Percentiles rank a stretch among this genome's conserved stretches.
phyloP scores from a whole-genome alignment of 805 yeast genomes.

The Schwanniomyces pseudopolymorphus region DNA sequence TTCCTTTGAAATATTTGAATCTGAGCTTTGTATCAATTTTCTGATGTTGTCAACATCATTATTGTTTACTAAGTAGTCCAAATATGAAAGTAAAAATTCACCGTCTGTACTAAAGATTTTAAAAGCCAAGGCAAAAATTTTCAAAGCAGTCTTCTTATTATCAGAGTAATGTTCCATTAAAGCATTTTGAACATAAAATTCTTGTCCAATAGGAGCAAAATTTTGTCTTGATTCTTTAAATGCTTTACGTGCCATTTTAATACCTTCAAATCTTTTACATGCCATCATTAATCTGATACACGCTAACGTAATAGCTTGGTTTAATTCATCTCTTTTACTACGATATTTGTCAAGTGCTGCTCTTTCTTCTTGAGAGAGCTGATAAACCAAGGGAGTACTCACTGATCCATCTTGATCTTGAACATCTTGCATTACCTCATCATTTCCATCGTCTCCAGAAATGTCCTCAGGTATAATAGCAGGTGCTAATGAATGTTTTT shows the following conservation, averaged over 20 bases:
- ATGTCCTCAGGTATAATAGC: slow-evolving; percentile 5
- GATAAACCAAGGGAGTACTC: slow-evolving; percentile 8
- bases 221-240: slow-evolving; percentile 68
- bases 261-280: slow-evolving; percentile 64
- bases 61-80: slow-evolving; percentile 65
- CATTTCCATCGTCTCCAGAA: slow-evolving; percentile 12
- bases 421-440: background rate
- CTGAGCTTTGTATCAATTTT: slow-evolving; percentile 76
- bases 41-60: slow-evolving; percentile 76
- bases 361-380: slow-evolving; percentile 20
- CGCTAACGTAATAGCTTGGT: slow-evolving; percentile 55
- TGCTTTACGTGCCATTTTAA: slow-evolving; percentile 68
- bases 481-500: slow-evolving; percentile 8
- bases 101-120: slow-evolving; percentile 55
- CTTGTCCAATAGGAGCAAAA: slow-evolving; percentile 61
- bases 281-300: slow-evolving; percentile 72
- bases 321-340: slow-evolving; percentile 20
- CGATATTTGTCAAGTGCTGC: slow-evolving; percentile 17
- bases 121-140: slow-evolving; percentile 78
- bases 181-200: slow-evolving; percentile 80
- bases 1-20: slow-evolving; percentile 50
- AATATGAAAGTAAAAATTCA: slow-evolving; percentile 63
- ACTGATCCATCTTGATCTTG: background rate
- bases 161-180: slow-evolving; percentile 71
- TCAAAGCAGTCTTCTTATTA: slow-evolving; percentile 65